Conservation (phyloP, 352 stramenopile genomes). For the Globisporangium heterothallicum region DNA sequence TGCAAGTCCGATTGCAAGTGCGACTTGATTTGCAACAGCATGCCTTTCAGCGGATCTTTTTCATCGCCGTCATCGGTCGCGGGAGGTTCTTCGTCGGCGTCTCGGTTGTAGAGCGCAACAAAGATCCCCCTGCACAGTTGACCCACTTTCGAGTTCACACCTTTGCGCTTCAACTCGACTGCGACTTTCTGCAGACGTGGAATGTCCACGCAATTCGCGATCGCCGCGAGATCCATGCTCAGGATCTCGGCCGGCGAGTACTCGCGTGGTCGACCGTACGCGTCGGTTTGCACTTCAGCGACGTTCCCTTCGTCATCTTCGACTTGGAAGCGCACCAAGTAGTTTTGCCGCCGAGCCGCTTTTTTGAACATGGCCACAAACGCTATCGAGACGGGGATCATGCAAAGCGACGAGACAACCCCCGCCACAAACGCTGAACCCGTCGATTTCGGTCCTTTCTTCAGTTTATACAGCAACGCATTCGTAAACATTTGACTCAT, state of each 20-base stretch:
- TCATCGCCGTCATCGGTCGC: constrained; percentile 7
- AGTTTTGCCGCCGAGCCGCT: constrained; percentile 46
- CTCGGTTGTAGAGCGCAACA: constrained; percentile 51
- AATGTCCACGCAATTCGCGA: constrained; percentile 38
- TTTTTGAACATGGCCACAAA: constrained; percentile 77
- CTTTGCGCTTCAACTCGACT: constrained; percentile 28
- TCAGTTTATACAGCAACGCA: constrained; percentile 52
- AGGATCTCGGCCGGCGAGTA: constrained; percentile 44
- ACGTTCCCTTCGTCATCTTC: constrained; percentile 58
- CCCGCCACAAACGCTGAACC: constrained; percentile 49
- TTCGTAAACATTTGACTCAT: constrained; percentile 76
- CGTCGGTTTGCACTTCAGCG: constrained; percentile 55
- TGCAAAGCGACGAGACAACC: constrained; percentile 54
- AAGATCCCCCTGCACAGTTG: constrained; percentile 59
- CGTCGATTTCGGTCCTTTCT: constrained; percentile 33
- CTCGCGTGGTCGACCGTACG: constrained; percentile 46
- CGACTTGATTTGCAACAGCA: constrained; percentile 48
- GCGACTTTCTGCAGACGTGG: constrained; percentile 22
- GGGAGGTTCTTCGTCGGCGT: constrained; percentile 33
- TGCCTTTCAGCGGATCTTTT: constrained; percentile 29
- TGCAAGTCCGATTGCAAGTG: constrained; percentile 27
- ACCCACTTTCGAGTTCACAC: constrained; percentile 17
- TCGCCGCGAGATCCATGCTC: constrained; percentile 47
- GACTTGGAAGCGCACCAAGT: constrained; percentile 57
- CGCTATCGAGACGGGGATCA: constrained; percentile 55